A percentile compares a stretch with the other conserved stretches of the same genome.
phyloP scores from a whole-genome alignment of 2,329 filamentous ascomycete genomes.

The Apiospora phragmitis region DNA sequence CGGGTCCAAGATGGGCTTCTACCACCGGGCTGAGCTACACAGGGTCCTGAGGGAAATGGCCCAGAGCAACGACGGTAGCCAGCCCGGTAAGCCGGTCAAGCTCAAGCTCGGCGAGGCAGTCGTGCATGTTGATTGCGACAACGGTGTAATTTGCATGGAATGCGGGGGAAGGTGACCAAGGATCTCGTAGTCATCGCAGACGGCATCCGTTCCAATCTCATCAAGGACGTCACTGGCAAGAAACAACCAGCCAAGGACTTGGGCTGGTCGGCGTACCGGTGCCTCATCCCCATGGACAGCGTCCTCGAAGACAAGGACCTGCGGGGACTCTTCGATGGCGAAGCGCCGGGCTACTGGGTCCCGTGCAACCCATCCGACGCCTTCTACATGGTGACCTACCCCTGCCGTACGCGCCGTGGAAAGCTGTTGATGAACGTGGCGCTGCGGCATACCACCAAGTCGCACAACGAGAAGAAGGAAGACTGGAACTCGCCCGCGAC shows the following conservation, averaged over 20 bases:
- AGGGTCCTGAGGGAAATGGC: conserved; percentile 13
- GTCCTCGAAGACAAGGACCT: conserved; percentile 10
- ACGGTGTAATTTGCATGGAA: conserved; percentile 7
- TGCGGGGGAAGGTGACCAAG: conserved; percentile 11
- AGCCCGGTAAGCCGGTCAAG: not conserved
- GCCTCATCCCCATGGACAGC: conserved; percentile 16
- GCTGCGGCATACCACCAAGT: conserved; percentile 14
- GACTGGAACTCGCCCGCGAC: conserved; percentile 16
- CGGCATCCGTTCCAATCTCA: conserved; percentile 19
- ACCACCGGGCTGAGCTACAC: conserved; percentile 16
- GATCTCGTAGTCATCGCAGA: conserved; percentile 33
- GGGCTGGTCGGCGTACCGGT: conserved; percentile 17
- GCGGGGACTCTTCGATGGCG: conserved; percentile 6
- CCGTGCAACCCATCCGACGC: conserved; percentile 11
- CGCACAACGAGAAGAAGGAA: not conserved
- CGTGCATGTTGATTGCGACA: conserved; percentile 13
- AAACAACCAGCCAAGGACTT: conserved; percentile 9
- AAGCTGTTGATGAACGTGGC: conserved; percentile 13
- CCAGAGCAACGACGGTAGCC: not conserved
- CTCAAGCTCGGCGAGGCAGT: conserved; percentile 12
- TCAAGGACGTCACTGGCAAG: conserved; percentile 12
- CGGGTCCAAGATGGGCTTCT: conserved; percentile 15
- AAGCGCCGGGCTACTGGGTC: conserved; percentile 14
- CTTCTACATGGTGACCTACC: conserved; percentile 17
- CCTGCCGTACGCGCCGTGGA: conserved; percentile 9